Conservation (phyloP, 495 filamentous ascomycete genomes). For the Rhizodiscina lignyota region DNA sequence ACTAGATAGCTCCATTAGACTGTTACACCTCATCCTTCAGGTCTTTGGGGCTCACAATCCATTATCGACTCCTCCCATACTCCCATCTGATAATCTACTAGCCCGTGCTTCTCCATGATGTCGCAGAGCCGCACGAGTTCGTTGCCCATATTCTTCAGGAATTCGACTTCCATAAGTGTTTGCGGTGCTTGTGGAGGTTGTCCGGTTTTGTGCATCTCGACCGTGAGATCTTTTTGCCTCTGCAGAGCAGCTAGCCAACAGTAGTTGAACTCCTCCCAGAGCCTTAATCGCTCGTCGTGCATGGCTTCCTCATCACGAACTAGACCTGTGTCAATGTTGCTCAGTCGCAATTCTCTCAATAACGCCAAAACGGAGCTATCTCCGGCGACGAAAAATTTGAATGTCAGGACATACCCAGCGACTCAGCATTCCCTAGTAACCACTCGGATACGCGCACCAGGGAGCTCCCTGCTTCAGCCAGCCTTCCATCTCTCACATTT, state of each 20-base stretch:
- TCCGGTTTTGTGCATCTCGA: slow-evolving; percentile 35
- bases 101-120: slow-evolving; percentile 65
- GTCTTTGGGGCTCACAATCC: slow-evolving; percentile 37
- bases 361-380: no score
- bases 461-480: slow-evolving; percentile 55
- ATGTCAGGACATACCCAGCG: slow-evolving; percentile 80
- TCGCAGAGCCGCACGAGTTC: slow-evolving; percentile 73
- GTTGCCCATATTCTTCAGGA: slow-evolving; percentile 62
- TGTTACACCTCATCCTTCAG: neutral
- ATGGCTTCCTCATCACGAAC: slow-evolving; percentile 58
- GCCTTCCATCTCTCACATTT: slow-evolving; percentile 51
- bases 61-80: slow-evolving; percentile 93
- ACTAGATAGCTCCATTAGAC: neutral
- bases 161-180: slow-evolving; percentile 48
- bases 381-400: no score
- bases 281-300: slow-evolving; percentile 51
- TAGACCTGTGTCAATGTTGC: slow-evolving; percentile 34
- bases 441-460: slow-evolving; percentile 71
- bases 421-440: slow-evolving; percentile 64
- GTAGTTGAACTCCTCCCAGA: slow-evolving; percentile 92
- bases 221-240: slow-evolving; percentile 64
- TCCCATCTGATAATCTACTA: slow-evolving; percentile 95
- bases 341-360: no score
- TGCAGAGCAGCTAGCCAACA: slow-evolving; percentile 84
- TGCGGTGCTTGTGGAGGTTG: slow-evolving; percentile 42